Percentiles rank a stretch among this genome's conserved stretches.
Conservation (phyloP, 169 alveolate species). For the Plasmodium coatneyi region DNA sequence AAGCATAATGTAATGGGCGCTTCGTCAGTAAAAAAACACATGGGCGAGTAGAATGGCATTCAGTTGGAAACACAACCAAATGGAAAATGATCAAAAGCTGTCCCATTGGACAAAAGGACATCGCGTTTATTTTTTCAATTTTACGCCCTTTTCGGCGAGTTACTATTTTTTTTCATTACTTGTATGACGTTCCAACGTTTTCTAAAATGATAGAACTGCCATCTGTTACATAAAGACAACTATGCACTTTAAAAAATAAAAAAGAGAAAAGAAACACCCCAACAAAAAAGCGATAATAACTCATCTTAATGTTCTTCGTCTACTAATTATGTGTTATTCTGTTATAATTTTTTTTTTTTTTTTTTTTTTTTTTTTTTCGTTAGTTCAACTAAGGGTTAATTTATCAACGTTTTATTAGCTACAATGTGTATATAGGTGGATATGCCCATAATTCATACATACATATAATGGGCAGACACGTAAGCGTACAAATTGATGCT, state of each 20-base stretch:
- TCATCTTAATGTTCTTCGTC: slow-evolving; percentile 20
- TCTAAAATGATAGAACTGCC: slow-evolving; percentile 72
- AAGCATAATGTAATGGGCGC: neutral
- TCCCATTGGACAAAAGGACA: neutral
- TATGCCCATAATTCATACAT: neutral
- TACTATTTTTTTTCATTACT: neutral
- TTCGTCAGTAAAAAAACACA: neutral
- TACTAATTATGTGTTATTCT: slow-evolving; percentile 2
- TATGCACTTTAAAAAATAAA: slow-evolving; percentile 18
- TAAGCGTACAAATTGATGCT: neutral
- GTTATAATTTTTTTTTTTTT: neutral
- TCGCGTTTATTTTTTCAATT: neutral
- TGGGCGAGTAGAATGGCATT: neutral
- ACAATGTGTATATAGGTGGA: neutral
- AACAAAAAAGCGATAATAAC: neutral
- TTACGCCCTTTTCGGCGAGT: neutral
- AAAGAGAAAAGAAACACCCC: neutral
- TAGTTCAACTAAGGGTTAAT: neutral
- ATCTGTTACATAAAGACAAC: slow-evolving; percentile 65
- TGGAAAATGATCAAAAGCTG: neutral
- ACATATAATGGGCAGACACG: neutral
- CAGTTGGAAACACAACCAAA: neutral
- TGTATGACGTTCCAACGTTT: slow-evolving; percentile 51
- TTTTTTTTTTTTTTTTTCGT: neutral
- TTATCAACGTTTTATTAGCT: neutral